Evolutionary conservation across 164 flowering plant genomes (phyloP).

Genomic region (Aristolochia contorta): DNA sequence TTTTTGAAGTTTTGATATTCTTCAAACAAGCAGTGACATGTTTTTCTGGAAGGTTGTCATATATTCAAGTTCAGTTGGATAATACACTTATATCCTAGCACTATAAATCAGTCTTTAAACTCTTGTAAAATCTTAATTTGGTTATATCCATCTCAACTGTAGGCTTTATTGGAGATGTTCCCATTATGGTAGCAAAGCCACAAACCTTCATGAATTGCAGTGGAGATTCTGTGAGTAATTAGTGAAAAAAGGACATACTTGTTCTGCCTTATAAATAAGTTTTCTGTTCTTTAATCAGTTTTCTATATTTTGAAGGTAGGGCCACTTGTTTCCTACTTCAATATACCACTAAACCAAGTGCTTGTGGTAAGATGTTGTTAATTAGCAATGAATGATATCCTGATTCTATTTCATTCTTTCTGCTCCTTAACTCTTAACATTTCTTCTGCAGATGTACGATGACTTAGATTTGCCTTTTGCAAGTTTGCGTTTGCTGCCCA

Average conservation of each 20-base stretch:
- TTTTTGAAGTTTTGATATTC: no score
- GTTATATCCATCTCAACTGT: not conserved
- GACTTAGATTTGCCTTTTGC: conserved; percentile 94
- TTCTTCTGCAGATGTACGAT: conserved; percentile 57
- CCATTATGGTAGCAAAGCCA: conserved; percentile 92
- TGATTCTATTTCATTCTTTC: conserved; percentile 1
- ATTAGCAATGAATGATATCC: not conserved
- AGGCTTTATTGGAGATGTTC: conserved; percentile 52
- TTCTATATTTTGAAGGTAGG: conserved; percentile 53
- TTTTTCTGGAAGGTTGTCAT: no score
- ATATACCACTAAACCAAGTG: conserved; percentile 89
- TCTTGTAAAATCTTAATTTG: not conserved
- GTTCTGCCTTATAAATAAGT: not conserved
- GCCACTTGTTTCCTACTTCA: conserved; percentile 68
- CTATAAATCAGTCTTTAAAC: no score
- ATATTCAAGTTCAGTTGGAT: no score
- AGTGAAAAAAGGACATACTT: not conserved
- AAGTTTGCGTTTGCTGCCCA: conserved; percentile 66
- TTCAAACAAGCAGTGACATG: no score
- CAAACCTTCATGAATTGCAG: conserved; percentile 94
- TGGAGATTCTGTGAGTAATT: conserved; percentile 92
- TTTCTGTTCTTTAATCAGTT: not conserved
- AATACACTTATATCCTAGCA: no score
- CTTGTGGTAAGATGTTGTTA: conserved; percentile 51
- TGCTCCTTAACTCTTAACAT: not conserved